Conservation (phyloP, 2,329 filamentous ascomycete genomes). For the Trichoderma semiorbis region DNA sequence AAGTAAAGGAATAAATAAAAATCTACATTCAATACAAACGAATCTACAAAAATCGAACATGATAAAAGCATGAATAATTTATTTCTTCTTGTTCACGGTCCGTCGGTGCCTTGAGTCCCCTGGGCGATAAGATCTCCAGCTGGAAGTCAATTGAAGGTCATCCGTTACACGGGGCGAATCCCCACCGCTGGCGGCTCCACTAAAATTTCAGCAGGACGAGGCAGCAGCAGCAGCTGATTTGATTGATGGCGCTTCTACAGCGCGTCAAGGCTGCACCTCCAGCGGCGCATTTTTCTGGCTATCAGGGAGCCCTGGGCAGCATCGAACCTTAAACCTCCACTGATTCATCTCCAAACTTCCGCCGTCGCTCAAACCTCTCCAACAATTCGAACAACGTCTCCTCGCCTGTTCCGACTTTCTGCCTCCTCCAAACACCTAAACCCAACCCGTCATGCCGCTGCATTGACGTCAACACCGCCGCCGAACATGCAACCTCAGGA, state of each 20-base stretch:
- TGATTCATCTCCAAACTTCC: background rate
- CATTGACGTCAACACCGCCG: background rate
- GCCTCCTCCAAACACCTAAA: background rate
- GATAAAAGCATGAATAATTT: too few relatives aligned
- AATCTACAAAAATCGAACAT: too few relatives aligned
- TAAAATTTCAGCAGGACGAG: slow-evolving; percentile 9
- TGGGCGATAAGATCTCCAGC: background rate
- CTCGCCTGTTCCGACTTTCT: background rate
- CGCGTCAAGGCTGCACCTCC: background rate
- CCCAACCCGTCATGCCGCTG: background rate
- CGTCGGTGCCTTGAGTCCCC: background rate
- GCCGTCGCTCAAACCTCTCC: background rate
- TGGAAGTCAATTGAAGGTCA: background rate
- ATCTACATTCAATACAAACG: background rate
- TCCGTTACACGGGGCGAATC: background rate
- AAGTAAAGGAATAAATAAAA: background rate
- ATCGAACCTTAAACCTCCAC: background rate
- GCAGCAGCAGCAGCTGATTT: background rate
- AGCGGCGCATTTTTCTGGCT: background rate
- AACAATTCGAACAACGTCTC: background rate
- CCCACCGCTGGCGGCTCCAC: background rate
- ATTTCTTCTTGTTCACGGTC: too few relatives aligned
- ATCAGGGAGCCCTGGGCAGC: background rate
- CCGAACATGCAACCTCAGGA: slow-evolving; percentile 23
- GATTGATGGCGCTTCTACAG: background rate